Base-by-base conservation (phyloP, 495 filamentous ascomycete species). In the Pseudevernia furfuracea region DNA sequence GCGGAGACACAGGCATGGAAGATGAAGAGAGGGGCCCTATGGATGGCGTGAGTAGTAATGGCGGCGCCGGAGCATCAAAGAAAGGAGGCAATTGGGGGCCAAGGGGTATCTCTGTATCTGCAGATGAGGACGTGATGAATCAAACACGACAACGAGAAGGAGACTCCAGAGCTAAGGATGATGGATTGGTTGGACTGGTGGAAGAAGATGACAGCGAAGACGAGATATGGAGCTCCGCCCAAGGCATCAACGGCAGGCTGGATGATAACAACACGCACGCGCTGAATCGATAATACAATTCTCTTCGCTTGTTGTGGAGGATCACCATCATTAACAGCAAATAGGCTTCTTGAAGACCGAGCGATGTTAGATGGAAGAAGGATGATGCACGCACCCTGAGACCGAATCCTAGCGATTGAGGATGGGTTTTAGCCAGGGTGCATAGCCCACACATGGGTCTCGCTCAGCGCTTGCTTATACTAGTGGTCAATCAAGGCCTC, bases 41-140 rank as follows among this genome's bases (percentile, higher is more conserved):
- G 30, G 69, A 70, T 8, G 63, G 67, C 32, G 52, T 34, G 37
- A 36, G 62, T 21, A 63, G 65, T 34, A 70, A 74, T 21, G 71
- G 69, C 6, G 43, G 32, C 34, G 57, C 66, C 23, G 61, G 59
- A 34, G 70, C 67, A 39, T 36, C 71, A 21, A 74, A 64, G 34
- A 73, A 64, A 58, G 68, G 72, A 55, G 88, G 86, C 67, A 75
- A 76, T 61, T 95, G 90, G 90, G 90, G 90, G 15, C 76, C 82
- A 17, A 77, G 89, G 64, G 90, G 90, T 19, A 89, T 95, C 65
- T 90, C 87, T 6, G 85, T 95, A 34, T 87, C 85, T 43, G 90
- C 90, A 10, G 90, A 95, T 72, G 89, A 93, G 44, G 87, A 84
- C 5, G 74, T 89, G 32, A 77, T 85, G 23, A 81, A 85, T 53